Conservation (phyloP, 768 basidiomycete species). For the Favolaschia claudopus region DNA sequence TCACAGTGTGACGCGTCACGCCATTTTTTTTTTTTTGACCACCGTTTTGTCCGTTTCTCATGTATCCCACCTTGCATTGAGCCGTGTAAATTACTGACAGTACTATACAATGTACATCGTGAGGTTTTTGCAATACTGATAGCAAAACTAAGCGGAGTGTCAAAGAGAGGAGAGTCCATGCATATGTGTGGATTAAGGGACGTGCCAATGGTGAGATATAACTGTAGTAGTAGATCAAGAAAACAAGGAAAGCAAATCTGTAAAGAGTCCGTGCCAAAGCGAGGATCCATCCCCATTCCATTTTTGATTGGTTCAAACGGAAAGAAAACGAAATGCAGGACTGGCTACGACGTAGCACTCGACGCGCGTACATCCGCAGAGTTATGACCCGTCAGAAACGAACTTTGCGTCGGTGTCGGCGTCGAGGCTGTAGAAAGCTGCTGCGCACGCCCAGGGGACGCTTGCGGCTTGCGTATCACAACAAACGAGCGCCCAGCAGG, state of each 20-base stretch:
- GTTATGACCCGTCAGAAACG: constrained; percentile 10
- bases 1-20: too few species aligned
- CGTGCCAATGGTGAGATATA: constrained; percentile 6
- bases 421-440: constrained; percentile 40
- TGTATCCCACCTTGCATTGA: too few species aligned
- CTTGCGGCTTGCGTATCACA: constrained; percentile 68
- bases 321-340: background rate
- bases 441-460: constrained; percentile 43
- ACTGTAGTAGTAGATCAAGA: constrained; percentile 18
- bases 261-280: constrained; percentile 1
- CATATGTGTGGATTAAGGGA: constrained; percentile 8
- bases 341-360: constrained; percentile 27
- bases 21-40: too few species aligned
- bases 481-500: constrained; percentile 68
- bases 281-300: background rate
- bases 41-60: too few species aligned
- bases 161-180: background rate
- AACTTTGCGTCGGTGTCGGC: constrained; percentile 33
- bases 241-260: too few species aligned
- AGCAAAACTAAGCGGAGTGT: constrained; percentile 3
- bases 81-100: too few species aligned
- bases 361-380: constrained; percentile 25
- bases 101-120: too few species aligned
- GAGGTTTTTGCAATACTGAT: background rate
- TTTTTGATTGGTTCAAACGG: background rate